Evolutionary conservation across 2,329 filamentous ascomycete genomes (phyloP).

Genomic region (Leptographium radiaticola): DNA sequence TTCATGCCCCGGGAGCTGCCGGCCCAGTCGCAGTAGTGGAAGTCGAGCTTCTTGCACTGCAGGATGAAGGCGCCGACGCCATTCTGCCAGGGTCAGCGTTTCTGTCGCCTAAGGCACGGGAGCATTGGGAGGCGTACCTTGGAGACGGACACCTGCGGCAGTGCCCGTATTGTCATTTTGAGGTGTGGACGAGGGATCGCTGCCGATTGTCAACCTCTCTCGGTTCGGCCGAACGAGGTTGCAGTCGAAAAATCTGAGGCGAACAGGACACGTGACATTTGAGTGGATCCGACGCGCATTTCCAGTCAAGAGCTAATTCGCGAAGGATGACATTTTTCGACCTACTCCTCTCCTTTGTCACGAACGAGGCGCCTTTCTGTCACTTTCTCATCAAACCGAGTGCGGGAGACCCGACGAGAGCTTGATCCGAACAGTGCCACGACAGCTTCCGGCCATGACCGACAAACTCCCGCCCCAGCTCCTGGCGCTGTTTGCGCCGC

Average conservation of each 20-base stretch:
- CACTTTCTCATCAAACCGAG: no score
- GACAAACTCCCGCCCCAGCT: conserved; percentile 91
- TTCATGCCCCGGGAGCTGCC: conserved; percentile 94
- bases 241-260: no score
- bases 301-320: no score
- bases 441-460: conserved; percentile 67
- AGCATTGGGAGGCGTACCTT: conserved; percentile 5
- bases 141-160: conserved; percentile 12
- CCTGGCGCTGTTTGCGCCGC: conserved; percentile 86
- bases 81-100: conserved; percentile 46
- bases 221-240: no score
- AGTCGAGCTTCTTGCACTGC: conserved; percentile 89
- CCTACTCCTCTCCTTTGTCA: no score
- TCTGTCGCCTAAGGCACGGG: background rate
- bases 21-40: conserved; percentile 95
- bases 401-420: no score
- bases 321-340: no score
- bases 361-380: no score
- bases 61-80: conserved; percentile 94
- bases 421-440: no score
- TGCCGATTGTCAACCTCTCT: no score
- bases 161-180: conserved; percentile 13
- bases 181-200: background rate
- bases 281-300: no score
- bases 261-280: no score